Base-by-base conservation (phyloP, 176 grass and related monocot species). In the Hsuehochloa calcarea region DNA sequence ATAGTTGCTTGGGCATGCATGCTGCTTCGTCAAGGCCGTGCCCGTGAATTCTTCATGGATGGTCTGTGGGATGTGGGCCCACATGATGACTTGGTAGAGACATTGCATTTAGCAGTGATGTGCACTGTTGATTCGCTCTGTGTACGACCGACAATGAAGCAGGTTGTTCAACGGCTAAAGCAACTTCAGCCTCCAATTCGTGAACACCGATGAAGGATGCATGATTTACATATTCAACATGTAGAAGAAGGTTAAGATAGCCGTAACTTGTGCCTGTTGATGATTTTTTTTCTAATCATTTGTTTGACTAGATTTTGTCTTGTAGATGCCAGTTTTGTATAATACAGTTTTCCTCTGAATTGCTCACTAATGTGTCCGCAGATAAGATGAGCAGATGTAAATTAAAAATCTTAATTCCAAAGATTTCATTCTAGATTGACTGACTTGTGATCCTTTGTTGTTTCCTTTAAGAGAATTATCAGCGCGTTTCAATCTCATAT, bases 1-100 rank as follows among this genome's bases (percentile, higher is more conserved):
- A 97, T 97, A 77, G 95, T 97, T 88, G 89, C 93, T 78, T 97
- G 95, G 95, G 95, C 85, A 67, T 93, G 92, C 88, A 97, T 94
- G 92, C 70, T 97, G 72, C 88, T 97, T 43, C 89, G 87, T 50
- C 92, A 97, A 90, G 95, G 95, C 69, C 84, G 92, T 22, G 90
- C 87, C 55, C 85, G 86, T 68, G 92, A 97, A 79, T 97, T 97
- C 70, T 97, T 95, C 75, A 87, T 94, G 27, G 92, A 95, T 74
- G 95, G 95, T 38, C 79, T 97, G 45, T 97, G 95, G 95, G 90
- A 93, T 86, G 74, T 81, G 25, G 89, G 92, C 29, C 95, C 95
- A 1, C 92, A 95, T 50, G 95, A 97, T 86, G 92, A 97, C 73
- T 86, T 97, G 87, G 84, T 93, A 73, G 92, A 97, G 77, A 89